Evolutionary conservation across 2,329 filamentous ascomycete species (phyloP).

Genomic region (Iodosphaeria phyllophila): DNA sequence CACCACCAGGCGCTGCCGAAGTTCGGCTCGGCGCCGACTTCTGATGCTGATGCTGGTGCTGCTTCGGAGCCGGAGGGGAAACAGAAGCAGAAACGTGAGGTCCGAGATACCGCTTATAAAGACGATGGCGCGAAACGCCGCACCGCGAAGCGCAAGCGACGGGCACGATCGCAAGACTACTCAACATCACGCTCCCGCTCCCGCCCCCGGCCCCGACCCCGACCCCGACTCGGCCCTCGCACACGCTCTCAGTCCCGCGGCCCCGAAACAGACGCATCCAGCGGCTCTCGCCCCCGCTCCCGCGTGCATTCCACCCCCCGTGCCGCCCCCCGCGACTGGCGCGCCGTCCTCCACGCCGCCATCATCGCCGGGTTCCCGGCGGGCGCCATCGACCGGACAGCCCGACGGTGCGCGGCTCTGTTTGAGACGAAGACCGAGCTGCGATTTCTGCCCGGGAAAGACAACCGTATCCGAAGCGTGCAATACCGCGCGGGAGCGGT

Average conservation of each 20-base stretch:
- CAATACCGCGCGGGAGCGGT: no score
- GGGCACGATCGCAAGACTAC: no score
- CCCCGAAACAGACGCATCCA: slow-evolving; percentile 2
- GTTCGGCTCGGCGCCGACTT: no score
- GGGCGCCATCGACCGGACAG: slow-evolving; percentile 45
- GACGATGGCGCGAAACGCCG: no score
- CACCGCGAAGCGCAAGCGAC: neutral
- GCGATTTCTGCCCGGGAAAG: slow-evolving; percentile 26
- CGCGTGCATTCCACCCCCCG: slow-evolving; percentile 5
- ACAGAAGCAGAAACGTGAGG: neutral
- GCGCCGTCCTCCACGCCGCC: slow-evolving; percentile 64
- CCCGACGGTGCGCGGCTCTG: slow-evolving; percentile 54
- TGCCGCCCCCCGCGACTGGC: slow-evolving; percentile 51
- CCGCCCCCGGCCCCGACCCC: slow-evolving; percentile 3
- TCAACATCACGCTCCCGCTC: slow-evolving; percentile 1
- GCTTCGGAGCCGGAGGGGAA: slow-evolving; percentile 1
- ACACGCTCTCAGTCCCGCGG: no score
- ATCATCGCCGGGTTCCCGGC: slow-evolving; percentile 52
- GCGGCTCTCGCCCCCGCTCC: slow-evolving; percentile 1
- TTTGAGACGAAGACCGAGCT: slow-evolving; percentile 58
- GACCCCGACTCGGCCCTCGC: slow-evolving; percentile 9
- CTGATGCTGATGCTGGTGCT: neutral
- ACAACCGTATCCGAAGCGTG: no score
- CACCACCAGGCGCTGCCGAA: no score
- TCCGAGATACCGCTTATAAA: no score